phyloP scores from a whole-genome alignment of 1,284 basidiomycete genomes.

The Cutaneotrichosporon cutaneum region DNA sequence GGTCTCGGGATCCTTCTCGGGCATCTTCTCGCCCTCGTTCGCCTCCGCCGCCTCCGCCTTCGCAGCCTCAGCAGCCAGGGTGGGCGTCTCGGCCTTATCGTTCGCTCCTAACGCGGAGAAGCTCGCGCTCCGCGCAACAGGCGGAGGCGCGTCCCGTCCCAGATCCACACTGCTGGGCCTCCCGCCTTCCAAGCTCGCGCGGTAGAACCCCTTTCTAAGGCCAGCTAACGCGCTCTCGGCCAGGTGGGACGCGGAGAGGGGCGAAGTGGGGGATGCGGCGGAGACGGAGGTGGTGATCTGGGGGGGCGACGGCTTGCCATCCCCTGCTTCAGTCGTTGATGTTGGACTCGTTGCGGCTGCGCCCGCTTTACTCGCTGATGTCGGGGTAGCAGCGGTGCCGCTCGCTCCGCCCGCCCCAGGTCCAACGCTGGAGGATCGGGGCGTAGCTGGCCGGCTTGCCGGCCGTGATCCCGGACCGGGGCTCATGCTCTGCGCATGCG shows the following conservation, averaged over 20 bases:
- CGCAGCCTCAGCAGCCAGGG: background rate
- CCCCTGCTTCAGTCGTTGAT: too few species aligned
- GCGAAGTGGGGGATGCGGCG: background rate
- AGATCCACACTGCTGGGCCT: slow-evolving; percentile 10
- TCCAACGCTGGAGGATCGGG: background rate
- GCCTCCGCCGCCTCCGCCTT: background rate
- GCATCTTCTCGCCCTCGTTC: background rate
- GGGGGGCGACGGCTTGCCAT: background rate
- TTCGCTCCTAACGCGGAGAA: slow-evolving; percentile 1
- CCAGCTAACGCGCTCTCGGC: slow-evolving; percentile 44
- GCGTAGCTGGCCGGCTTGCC: background rate
- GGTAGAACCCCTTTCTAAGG: slow-evolving; percentile 37
- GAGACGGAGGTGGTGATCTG: background rate
- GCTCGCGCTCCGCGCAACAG: slow-evolving; percentile 3
- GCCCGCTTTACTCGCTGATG: too few species aligned
- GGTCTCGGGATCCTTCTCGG: background rate
- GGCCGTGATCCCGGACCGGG: background rate
- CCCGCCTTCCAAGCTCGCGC: slow-evolving; percentile 11
- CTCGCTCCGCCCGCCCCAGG: background rate
- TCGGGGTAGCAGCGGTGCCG: background rate
- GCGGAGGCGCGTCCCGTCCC: background rate
- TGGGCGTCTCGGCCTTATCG: background rate
- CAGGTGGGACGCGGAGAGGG: slow-evolving; percentile 23
- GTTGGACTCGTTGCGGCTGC: background rate
- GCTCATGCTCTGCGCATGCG: background rate